Percentiles rank a stretch among this genome's conserved stretches.
phyloP scores from a whole-genome alignment of 2,329 filamentous ascomycete species.

The Arthrobotrys iridis region DNA sequence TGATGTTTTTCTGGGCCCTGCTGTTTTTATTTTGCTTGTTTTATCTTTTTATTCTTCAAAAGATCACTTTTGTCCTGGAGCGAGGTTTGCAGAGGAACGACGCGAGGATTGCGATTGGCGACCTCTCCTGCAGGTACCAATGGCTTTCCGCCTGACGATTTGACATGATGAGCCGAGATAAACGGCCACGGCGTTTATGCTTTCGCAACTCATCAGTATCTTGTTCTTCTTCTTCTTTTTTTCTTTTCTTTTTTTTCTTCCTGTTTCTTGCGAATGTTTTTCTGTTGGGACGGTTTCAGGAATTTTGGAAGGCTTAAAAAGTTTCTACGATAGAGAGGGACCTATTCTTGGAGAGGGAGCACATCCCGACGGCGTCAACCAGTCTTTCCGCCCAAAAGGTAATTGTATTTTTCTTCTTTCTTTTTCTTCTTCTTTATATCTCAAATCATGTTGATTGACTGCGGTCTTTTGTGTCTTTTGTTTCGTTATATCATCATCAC shows the following conservation, averaged over 20 bases:
- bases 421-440: background rate
- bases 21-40: constrained; percentile 54
- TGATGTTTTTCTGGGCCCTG: constrained; percentile 37
- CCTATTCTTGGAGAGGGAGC: constrained; percentile 43
- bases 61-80: constrained; percentile 36
- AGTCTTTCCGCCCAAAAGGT: constrained; percentile 20
- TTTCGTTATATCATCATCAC: background rate
- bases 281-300: background rate
- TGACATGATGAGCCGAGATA: constrained; percentile 1
- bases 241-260: constrained; percentile 42
- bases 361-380: constrained; percentile 41
- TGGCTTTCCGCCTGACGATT: constrained; percentile 25
- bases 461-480: background rate
- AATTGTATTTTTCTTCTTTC: constrained; percentile 6
- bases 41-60: constrained; percentile 12
- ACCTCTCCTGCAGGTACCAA: constrained; percentile 47
- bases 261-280: constrained; percentile 6
- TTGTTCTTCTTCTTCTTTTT: constrained; percentile 9
- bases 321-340: constrained; percentile 33
- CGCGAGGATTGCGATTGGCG: constrained; percentile 41
- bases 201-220: background rate
- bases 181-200: constrained; percentile 6
- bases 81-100: constrained; percentile 31
- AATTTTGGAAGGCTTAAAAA: constrained; percentile 26
- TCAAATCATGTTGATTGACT: background rate